Conservation (phyloP, 345 rosid species). For the Salix caprea region DNA sequence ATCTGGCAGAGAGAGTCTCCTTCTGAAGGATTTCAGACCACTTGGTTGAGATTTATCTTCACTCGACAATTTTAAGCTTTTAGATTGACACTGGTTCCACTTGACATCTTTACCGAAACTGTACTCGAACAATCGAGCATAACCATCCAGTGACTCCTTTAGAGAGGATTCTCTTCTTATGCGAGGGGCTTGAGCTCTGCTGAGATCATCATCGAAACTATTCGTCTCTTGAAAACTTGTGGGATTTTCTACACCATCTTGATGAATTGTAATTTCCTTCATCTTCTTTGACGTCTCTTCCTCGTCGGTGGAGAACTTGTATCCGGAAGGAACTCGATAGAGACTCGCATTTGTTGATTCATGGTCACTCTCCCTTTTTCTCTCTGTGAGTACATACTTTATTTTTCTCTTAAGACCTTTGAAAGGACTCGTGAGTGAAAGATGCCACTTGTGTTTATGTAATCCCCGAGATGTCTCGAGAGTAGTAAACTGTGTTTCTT, state of each 20-base stretch:
- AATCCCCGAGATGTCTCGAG: constrained; percentile 10
- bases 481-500: constrained; percentile 29
- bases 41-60: constrained; percentile 38
- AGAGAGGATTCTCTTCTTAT: constrained; percentile 44
- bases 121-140: constrained; percentile 49
- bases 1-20: constrained; percentile 78
- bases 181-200: not conserved
- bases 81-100: constrained; percentile 37
- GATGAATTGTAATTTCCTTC: not conserved
- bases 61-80: constrained; percentile 52
- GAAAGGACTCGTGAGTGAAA: constrained; percentile 38
- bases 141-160: constrained; percentile 49
- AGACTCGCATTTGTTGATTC: not conserved
- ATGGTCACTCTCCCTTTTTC: constrained; percentile 24
- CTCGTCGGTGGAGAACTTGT: constrained; percentile 3
- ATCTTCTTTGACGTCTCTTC: constrained; percentile 14
- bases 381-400: constrained; percentile 48
- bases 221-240: constrained; percentile 6
- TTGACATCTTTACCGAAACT: constrained; percentile 33
- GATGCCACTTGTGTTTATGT: constrained; percentile 49
- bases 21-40: constrained; percentile 47
- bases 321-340: constrained; percentile 16
- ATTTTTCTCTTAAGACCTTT: constrained; percentile 56
- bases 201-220: constrained; percentile 19
- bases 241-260: constrained; percentile 19